Percentiles rank a stretch among this genome's conserved stretches.
Evolutionary conservation across 495 filamentous ascomycete genomes (phyloP).

Genomic region (Podospora fimiseda): DNA sequence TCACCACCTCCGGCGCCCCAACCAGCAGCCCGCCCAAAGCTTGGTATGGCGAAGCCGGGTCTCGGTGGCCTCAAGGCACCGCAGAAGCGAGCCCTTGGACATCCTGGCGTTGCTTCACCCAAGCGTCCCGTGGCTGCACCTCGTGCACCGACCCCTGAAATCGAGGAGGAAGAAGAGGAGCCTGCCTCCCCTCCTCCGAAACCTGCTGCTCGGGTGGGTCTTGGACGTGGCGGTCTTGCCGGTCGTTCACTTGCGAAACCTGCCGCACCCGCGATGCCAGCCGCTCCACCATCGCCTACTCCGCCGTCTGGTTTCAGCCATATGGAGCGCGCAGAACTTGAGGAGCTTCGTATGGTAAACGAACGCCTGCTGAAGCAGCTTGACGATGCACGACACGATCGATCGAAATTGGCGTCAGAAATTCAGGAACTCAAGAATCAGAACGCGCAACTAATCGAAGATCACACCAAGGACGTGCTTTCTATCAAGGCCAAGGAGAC

Average conservation of each 20-base stretch:
- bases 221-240: slow-evolving; percentile 73
- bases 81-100: slow-evolving; percentile 53
- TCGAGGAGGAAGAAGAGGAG: slow-evolving; percentile 50
- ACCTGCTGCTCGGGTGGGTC: slow-evolving; percentile 54
- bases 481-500: slow-evolving; percentile 98
- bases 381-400: slow-evolving; percentile 71
- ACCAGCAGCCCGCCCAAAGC: slow-evolving; percentile 55
- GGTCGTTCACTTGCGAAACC: slow-evolving; percentile 84
- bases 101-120: slow-evolving; percentile 55
- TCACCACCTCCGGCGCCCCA: slow-evolving; percentile 46
- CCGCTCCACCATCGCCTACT: slow-evolving; percentile 40
- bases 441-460: slow-evolving; percentile 94
- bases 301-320: slow-evolving; percentile 56
- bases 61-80: slow-evolving; percentile 65
- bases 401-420: slow-evolving; percentile 65
- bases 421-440: slow-evolving; percentile 87
- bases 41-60: slow-evolving; percentile 57
- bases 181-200: slow-evolving; percentile 41
- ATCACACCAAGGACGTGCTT: slow-evolving; percentile 90
- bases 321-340: slow-evolving; percentile 79
- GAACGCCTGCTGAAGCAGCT: slow-evolving; percentile 64
- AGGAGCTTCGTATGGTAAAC: slow-evolving; percentile 76
- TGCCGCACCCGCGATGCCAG: slow-evolving; percentile 30
- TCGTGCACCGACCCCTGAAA: slow-evolving; percentile 36
- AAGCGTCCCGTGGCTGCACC: slow-evolving; percentile 50